phyloP scores from a whole-genome alignment of 2,329 filamentous ascomycete species.

The Rhexocercosporidium sp. region DNA sequence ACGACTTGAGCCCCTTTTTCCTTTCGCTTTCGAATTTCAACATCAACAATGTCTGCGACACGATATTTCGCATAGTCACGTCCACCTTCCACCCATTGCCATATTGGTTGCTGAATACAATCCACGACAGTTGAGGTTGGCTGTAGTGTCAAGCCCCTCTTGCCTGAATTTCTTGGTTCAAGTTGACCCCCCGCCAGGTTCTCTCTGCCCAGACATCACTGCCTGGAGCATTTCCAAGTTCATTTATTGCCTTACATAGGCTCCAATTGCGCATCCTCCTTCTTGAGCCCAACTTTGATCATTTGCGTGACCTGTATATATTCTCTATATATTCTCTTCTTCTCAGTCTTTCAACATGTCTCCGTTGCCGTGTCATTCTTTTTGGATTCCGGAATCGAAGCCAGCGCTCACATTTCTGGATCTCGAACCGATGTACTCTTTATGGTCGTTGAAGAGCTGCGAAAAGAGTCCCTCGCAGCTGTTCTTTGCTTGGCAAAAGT shows the following conservation, averaged over 20 bases:
- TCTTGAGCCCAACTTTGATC: no score
- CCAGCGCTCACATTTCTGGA: not conserved
- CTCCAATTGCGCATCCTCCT: no score
- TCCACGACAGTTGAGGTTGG: not conserved
- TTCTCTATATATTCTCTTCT: not conserved
- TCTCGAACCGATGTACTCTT: not conserved
- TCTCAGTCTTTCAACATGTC: not conserved
- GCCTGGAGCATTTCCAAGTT: no score
- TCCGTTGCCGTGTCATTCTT: not conserved
- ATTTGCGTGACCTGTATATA: not conserved
- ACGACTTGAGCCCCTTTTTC: not conserved
- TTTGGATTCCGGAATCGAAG: not conserved
- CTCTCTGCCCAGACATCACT: not conserved
- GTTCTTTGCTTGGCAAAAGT: not conserved
- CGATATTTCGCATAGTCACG: no score
- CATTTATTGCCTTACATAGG: no score
- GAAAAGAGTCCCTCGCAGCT: not conserved
- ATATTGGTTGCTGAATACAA: not conserved
- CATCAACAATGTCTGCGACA: not conserved
- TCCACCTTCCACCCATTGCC: not conserved
- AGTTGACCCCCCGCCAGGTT: not conserved
- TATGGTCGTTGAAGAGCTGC: not conserved
- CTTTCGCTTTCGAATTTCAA: not conserved
- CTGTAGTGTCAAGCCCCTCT: not conserved
- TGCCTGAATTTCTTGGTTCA: no score